Percentiles rank a stretch among this genome's conserved stretches.
phyloP scores from a whole-genome alignment of 2,329 filamentous ascomycete species.

The Orbilia blumenaviensis region DNA sequence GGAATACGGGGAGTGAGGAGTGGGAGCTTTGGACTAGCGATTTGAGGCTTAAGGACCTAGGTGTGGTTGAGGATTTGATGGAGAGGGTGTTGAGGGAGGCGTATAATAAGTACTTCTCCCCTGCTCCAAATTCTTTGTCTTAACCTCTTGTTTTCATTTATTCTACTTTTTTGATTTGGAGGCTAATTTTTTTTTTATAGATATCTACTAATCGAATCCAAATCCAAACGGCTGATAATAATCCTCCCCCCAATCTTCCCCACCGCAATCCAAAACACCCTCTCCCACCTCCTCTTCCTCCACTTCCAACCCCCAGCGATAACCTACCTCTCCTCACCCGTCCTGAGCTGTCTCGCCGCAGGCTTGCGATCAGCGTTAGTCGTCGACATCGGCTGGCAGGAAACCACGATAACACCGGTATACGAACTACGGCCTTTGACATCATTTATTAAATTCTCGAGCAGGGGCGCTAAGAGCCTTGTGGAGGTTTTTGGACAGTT shows the following conservation, averaged over 20 bases:
- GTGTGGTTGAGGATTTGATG: conserved; percentile 83
- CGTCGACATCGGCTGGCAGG: conserved; percentile 90
- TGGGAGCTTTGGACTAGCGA: conserved; percentile 82
- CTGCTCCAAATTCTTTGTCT: conserved; percentile 57
- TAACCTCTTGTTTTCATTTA: conserved; percentile 64
- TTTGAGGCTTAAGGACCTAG: conserved; percentile 76
- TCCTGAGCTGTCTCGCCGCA: conserved; percentile 78
- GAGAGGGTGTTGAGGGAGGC: conserved; percentile 83
- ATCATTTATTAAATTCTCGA: conserved; percentile 66
- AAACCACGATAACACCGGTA: conserved; percentile 83
- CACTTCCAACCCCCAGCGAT: conserved; percentile 82
- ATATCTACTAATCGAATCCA: conserved; percentile 75
- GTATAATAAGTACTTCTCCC: conserved; percentile 73
- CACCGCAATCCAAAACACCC: conserved; percentile 76
- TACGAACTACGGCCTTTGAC: conserved; percentile 78
- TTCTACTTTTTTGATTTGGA: background rate
- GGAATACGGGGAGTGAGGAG: conserved; percentile 70
- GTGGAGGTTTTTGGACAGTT: conserved; percentile 62
- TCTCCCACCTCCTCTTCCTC: conserved; percentile 80
- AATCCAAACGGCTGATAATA: conserved; percentile 77
- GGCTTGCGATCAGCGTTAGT: conserved; percentile 86
- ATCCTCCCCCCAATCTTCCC: conserved; percentile 81
- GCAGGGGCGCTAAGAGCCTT: conserved; percentile 72
- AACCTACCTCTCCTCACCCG: conserved; percentile 79
- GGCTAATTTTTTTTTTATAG: conserved; percentile 60